Evolutionary conservation across 73 alveolate species (phyloP), one percentile per base, ranked within the genome.

Genomic region (Blepharisma stoltei): DNA sequence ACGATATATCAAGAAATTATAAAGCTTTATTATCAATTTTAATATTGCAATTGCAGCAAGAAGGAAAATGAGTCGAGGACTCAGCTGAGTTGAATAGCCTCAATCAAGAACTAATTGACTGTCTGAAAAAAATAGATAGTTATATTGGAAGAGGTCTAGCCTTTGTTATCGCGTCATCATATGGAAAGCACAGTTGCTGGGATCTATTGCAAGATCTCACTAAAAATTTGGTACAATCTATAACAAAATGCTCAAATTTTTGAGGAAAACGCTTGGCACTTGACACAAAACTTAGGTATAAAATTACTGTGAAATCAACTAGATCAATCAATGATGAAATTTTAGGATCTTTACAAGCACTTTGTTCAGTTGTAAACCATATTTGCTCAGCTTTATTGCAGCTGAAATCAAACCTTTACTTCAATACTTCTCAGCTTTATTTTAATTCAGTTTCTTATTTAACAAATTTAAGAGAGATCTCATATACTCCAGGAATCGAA

Each of bases 381-480:
- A 14, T 60, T 38, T 60, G 45, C 47, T 60, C 73, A 20, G 73
- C 14, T 8, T 20, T 60, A 4, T 14, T 60, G 47, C 73, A 60
- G 45, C 2, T 60, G 3, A 60, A 25, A 60, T 14, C 73, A n/a
- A n/a, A n/a, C 46, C 23, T 60, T 60, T 60, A 60, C 46, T 60
- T 14, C 46, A 14, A n/a, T 38, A 18, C 45, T 14, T 14, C 46
- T 25, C 45, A n/a, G 18, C 23, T 25, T 18, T 18, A 60, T 25
- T 38, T 14, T 18, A 20, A n/a, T 25, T 14, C 73, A 25, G 45
- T 25, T 18, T 14, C 14, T 25, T 60, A 60, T 25, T 25, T 60
- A 25, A 60, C 37, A 60, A 60, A 14, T 25, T 38, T 60, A 18
- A 14, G 73, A 60, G n/a, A 14, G 4, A 18, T 60, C 23, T 25